Conservation (phyloP, 805 yeast genomes). For the Metschnikowia drakensbergensis region DNA sequence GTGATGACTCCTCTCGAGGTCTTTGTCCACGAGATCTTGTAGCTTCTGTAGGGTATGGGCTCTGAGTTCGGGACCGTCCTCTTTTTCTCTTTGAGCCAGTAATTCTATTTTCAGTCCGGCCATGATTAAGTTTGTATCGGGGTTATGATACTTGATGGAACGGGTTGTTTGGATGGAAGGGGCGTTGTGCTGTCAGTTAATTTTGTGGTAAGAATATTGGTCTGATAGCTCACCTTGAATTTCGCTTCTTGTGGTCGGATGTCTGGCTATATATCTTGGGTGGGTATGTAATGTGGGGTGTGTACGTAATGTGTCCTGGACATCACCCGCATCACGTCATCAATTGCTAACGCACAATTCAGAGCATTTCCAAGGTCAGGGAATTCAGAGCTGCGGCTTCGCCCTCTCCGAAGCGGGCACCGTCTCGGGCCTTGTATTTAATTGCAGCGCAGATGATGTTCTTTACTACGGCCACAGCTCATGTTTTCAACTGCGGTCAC, state of each 20-base stretch:
- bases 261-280: neutral
- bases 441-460: too few species aligned
- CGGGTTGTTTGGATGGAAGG: too few species aligned
- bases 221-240: too few species aligned
- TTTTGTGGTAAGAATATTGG: neutral
- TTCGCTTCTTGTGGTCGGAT: neutral
- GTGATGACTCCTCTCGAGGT: constrained; percentile 8
- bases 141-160: too few species aligned
- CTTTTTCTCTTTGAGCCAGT: constrained; percentile 24
- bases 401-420: too few species aligned
- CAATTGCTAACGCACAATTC: neutral
- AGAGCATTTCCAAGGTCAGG: too few species aligned
- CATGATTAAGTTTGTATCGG: neutral
- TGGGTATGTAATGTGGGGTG: neutral
- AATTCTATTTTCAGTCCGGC: constrained; percentile 21
- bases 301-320: neutral
- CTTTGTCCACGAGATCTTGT: constrained; percentile 22
- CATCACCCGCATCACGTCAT: neutral
- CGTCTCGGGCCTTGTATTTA: too few species aligned
- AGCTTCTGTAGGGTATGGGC: constrained; percentile 25
- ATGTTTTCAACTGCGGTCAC: too few species aligned
- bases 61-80: constrained; percentile 8
- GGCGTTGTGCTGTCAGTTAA: neutral
- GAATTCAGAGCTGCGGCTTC: too few species aligned
- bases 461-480: too few species aligned